Percentiles rank a stretch among this genome's conserved stretches.
These are phyloP conservation scores for Trichosporon faecale DNA, from an alignment of 1,284 basidiomycete species.

Conservation along the genomic window DNA sequence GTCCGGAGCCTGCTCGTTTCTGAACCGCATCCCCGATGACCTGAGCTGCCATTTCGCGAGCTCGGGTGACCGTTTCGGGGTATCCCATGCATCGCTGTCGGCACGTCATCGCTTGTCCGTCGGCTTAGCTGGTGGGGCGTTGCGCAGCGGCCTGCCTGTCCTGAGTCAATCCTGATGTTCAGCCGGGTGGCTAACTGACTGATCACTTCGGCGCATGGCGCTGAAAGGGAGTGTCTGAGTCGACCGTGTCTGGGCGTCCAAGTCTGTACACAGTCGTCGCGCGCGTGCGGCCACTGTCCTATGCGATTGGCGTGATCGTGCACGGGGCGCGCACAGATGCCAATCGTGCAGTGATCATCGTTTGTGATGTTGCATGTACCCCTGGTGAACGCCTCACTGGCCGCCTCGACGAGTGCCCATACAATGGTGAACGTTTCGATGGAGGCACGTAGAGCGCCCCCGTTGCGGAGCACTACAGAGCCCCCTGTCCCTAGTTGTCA, in stretches of 20 bases:
- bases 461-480: background rate
- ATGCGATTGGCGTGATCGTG: background rate
- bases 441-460: background rate
- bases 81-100: background rate
- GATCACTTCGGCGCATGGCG: slow-evolving; percentile 3
- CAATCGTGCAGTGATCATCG: background rate
- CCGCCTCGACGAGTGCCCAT: background rate
- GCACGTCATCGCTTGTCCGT: background rate
- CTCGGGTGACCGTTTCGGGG: background rate
- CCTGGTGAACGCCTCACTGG: background rate
- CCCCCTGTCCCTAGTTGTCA: background rate
- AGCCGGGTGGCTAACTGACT: slow-evolving; percentile 3
- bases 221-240: background rate
- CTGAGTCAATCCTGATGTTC: background rate
- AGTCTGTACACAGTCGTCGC: background rate
- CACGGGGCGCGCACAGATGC: slow-evolving; percentile 1
- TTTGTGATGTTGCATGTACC: background rate
- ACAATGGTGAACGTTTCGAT: background rate
- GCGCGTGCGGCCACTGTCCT: background rate
- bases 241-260: background rate
- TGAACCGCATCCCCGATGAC: background rate
- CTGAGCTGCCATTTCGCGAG: background rate
- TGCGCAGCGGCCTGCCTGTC: background rate
- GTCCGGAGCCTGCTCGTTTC: background rate
- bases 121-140: background rate